Base-by-base conservation (phyloP, 495 filamentous ascomycete species). In the Paragyromitra xinjiangensis region DNA sequence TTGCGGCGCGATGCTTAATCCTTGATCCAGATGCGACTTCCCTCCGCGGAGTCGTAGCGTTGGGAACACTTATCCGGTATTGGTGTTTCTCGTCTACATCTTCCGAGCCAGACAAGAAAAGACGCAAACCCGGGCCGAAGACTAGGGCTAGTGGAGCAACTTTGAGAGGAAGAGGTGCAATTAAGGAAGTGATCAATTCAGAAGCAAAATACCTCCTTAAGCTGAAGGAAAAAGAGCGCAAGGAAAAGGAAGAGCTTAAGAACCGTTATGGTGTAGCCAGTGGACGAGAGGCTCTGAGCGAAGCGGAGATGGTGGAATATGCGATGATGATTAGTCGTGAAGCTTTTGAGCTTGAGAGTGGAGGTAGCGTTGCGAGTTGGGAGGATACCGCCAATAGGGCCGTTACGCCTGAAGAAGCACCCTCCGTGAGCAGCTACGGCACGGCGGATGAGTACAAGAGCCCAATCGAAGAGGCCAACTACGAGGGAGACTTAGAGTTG, bases 301-400 rank as follows among this genome's bases (percentile, higher is more conserved):
- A 98, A 81, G 94, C 98, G 74, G 94, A 99, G 80, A 89, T 95
- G 51, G 77, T 99, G 40, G 91, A 90, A 12, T 99, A 98, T 83
- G 95, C 95, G 1, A 90, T 91, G 66, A 88, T 98, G 86, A 84
- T 99, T 22, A 97, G 93, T 61, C 88, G 95, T 78, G 96, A 99
- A 83, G 84, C 90, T 0, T 91, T 90, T 64, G 84, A 86, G 67
- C 22, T 86, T 84, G 53, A 88, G 84, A 73, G 85, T 86, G 68
- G 72, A 34, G 16, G 75, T 1, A 76, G 65, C 19, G 37, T 69
- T 29, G 34, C 11, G 45, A 50, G 16, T 26, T 73, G 26, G 67
- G 72, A 39, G 51, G 80, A 42, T 53, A 73, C 59, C 22, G 39
- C 34, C 29, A 62, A 71, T n/a, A 80, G 26, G 64, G 79, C 24